Percentiles rank a stretch among this genome's conserved stretches.
phyloP scores from a whole-genome alignment of 306 rosid species.

The Castanea crenata region DNA sequence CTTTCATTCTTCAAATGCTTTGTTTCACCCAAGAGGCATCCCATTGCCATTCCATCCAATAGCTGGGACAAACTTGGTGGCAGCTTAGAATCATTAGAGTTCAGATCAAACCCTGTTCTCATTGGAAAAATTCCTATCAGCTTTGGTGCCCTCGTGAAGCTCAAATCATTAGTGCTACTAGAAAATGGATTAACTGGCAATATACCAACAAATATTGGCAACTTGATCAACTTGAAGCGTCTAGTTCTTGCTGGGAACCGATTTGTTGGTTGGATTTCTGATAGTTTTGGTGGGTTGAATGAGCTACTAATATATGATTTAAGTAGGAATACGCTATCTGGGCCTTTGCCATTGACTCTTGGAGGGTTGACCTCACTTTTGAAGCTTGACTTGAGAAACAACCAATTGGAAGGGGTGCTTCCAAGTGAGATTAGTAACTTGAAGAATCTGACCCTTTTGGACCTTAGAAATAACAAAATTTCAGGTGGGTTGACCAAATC shows the following conservation, averaged over 20 bases:
- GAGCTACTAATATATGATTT: conserved; percentile 71
- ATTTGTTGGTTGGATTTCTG: conserved; percentile 56
- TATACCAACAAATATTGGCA: conserved; percentile 56
- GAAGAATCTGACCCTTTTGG: conserved; percentile 70
- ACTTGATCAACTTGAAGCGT: conserved; percentile 51
- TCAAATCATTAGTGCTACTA: conserved; percentile 62
- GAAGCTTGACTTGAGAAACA: conserved; percentile 83
- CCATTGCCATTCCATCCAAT: conserved; percentile 46
- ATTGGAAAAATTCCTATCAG: conserved; percentile 53
- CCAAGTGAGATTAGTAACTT: conserved; percentile 40
- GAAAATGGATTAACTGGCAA: conserved; percentile 67
- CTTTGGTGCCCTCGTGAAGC: conserved; percentile 61
- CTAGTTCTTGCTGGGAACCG: conserved; percentile 65
- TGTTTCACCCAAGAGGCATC: conserved; percentile 38
- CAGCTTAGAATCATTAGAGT: conserved; percentile 72
- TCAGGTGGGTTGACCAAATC: conserved; percentile 62
- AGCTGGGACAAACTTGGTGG: conserved; percentile 66
- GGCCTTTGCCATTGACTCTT: conserved; percentile 51
- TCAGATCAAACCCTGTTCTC: conserved; percentile 70
- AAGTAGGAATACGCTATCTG: conserved; percentile 69
- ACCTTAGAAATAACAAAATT: conserved; percentile 68
- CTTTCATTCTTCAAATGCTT: conserved; percentile 79
- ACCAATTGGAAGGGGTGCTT: conserved; percentile 52
- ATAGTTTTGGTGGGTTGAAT: conserved; percentile 39
- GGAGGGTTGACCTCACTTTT: conserved; percentile 59